A percentile compares a stretch with the other conserved stretches of the same genome.
Evolutionary conservation across 495 filamentous ascomycete species (phyloP).

Genomic region (Neurospora sublineolata): DNA sequence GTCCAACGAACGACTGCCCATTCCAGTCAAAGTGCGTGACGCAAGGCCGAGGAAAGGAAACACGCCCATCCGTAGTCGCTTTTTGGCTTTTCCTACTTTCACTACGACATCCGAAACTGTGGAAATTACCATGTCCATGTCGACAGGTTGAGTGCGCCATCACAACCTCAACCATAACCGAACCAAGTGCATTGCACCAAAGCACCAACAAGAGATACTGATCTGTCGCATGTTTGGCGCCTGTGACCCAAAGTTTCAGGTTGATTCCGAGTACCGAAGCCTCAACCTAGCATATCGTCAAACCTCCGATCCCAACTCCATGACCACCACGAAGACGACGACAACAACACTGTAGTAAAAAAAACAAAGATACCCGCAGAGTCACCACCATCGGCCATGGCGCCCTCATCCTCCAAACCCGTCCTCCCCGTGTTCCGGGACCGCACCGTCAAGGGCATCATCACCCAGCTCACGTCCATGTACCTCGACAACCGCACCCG

Average conservation of each 20-base stretch:
- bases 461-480: constrained; percentile 58
- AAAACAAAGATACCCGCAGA: not conserved
- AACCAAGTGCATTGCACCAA: not conserved
- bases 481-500: constrained; percentile 80
- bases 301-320: constrained; percentile 4
- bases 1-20: constrained; percentile 5
- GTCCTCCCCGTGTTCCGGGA: constrained; percentile 42
- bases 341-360: not conserved
- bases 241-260: not conserved
- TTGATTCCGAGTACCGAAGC: not conserved
- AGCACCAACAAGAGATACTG: not conserved
- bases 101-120: not conserved
- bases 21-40: constrained; percentile 23
- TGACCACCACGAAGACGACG: constrained; percentile 8
- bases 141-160: not conserved
- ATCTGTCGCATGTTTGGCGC: not conserved
- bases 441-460: constrained; percentile 58
- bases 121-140: not conserved
- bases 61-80: not conserved
- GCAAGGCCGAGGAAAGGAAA: constrained; percentile 21
- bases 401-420: constrained; percentile 79
- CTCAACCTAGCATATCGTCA: not conserved
- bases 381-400: constrained; percentile 22
- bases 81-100: not conserved
- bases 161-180: not conserved